Conservation (phyloP, 2,329 filamentous ascomycete species). For the Chrysoporthe puriensis region DNA sequence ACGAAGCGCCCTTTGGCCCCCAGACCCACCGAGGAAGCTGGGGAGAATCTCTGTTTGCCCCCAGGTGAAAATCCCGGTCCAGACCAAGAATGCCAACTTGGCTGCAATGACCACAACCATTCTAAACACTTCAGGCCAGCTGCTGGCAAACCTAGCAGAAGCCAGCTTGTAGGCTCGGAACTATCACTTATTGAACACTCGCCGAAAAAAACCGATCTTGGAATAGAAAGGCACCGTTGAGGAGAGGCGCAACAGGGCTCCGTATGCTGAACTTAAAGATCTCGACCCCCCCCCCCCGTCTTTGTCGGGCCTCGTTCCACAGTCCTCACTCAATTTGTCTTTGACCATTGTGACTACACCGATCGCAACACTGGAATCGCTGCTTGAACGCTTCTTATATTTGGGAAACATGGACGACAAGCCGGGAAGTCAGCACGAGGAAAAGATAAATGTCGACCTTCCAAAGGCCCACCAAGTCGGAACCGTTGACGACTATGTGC, state of each 20-base stretch:
- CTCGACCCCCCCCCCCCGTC: background rate
- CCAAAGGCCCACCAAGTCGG: constrained; percentile 11
- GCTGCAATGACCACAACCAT: background rate
- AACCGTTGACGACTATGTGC: constrained; percentile 12
- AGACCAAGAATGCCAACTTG: background rate
- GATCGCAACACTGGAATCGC: background rate
- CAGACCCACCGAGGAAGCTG: background rate
- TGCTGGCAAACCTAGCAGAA: background rate
- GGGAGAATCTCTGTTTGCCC: background rate
- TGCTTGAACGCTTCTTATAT: background rate
- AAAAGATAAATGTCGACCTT: constrained; percentile 11
- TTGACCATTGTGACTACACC: background rate
- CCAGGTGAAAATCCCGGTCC: background rate
- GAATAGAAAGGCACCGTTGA: background rate
- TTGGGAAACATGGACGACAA: constrained; percentile 15
- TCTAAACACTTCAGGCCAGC: background rate
- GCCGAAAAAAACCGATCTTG: background rate
- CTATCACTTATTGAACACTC: background rate
- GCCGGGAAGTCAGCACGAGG: constrained; percentile 12
- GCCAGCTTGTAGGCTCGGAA: background rate
- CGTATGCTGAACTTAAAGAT: background rate
- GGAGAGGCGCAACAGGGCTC: background rate
- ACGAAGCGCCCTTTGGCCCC: background rate
- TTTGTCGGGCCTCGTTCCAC: background rate
- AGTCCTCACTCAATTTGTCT: background rate